Evolutionary conservation across 2,329 filamentous ascomycete genomes (phyloP).

Genomic region (Neurospora crassa): DNA sequence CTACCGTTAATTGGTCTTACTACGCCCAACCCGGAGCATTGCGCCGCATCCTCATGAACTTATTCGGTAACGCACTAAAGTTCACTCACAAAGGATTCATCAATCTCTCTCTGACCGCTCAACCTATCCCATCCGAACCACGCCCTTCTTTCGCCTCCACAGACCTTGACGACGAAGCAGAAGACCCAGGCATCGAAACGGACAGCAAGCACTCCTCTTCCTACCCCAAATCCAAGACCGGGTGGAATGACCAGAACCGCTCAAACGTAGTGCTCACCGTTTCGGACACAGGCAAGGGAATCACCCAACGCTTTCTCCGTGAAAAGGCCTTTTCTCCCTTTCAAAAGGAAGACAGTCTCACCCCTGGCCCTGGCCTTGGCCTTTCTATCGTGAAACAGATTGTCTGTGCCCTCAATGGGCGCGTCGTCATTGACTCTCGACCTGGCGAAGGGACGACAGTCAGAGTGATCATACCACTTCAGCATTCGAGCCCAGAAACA

Average conservation of each 20-base stretch:
- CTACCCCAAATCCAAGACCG: slow-evolving; percentile 18
- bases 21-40: slow-evolving; percentile 37
- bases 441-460: slow-evolving; percentile 23
- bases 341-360: slow-evolving; percentile 50
- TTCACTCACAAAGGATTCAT: slow-evolving; percentile 30
- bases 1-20: slow-evolving; percentile 36
- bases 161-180: slow-evolving; percentile 1
- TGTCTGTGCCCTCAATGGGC: slow-evolving; percentile 46
- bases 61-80: slow-evolving; percentile 44
- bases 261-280: slow-evolving; percentile 35
- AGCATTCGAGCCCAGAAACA: not conserved
- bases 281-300: slow-evolving; percentile 56
- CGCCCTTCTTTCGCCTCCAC: not conserved
- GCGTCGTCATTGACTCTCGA: slow-evolving; percentile 44
- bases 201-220: slow-evolving; percentile 24
- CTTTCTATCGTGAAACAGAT: slow-evolving; percentile 55
- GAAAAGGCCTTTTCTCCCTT: slow-evolving; percentile 55
- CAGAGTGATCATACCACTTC: slow-evolving; percentile 11
- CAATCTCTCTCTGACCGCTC: slow-evolving; percentile 10
- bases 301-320: slow-evolving; percentile 51
- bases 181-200: not conserved
- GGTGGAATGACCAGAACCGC: not conserved
- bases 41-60: slow-evolving; percentile 44
- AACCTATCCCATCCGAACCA: not conserved
- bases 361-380: slow-evolving; percentile 54